Conservation (phyloP, 805 yeast genomes). For the Komagataella pseudopastoris region DNA sequence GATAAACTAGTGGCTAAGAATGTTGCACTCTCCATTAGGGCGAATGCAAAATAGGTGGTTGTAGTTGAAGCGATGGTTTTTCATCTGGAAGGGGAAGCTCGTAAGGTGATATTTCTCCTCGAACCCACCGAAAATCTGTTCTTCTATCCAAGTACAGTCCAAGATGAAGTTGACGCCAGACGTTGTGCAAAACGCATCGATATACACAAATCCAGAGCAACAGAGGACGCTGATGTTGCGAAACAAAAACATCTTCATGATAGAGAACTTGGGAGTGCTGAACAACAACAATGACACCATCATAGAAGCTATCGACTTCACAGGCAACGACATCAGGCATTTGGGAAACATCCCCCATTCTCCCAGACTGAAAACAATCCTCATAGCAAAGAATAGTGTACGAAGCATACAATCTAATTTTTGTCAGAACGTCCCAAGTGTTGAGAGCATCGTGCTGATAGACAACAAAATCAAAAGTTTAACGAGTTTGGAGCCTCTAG, state of each 20-base stretch:
- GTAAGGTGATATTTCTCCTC: neutral
- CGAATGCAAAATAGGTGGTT: neutral
- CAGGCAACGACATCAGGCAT: slow-evolving; percentile 56
- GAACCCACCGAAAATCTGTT: neutral
- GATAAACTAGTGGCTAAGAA: neutral
- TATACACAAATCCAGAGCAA: slow-evolving; percentile 31
- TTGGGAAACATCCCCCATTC: slow-evolving; percentile 36
- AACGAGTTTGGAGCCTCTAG: slow-evolving; percentile 24
- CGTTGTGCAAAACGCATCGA: slow-evolving; percentile 32
- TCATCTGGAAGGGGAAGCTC: neutral
- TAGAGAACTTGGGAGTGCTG: slow-evolving; percentile 29
- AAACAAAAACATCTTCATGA: slow-evolving; percentile 22
- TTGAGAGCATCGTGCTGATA: slow-evolving; percentile 37
- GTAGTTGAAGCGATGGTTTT: neutral
- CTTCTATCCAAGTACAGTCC: neutral
- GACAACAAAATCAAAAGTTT: slow-evolving; percentile 36
- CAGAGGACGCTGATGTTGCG: slow-evolving; percentile 28
- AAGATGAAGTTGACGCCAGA: slow-evolving; percentile 46
- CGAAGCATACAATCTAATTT: slow-evolving; percentile 22
- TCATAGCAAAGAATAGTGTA: slow-evolving; percentile 54
- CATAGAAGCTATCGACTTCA: slow-evolving; percentile 52
- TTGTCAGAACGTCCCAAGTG: slow-evolving; percentile 24
- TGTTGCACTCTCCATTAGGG: neutral
- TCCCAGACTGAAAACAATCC: slow-evolving; percentile 31
- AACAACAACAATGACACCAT: slow-evolving; percentile 16